Conservation (phyloP, 2,329 filamentous ascomycete genomes). For the Clarireedia sp. region DNA sequence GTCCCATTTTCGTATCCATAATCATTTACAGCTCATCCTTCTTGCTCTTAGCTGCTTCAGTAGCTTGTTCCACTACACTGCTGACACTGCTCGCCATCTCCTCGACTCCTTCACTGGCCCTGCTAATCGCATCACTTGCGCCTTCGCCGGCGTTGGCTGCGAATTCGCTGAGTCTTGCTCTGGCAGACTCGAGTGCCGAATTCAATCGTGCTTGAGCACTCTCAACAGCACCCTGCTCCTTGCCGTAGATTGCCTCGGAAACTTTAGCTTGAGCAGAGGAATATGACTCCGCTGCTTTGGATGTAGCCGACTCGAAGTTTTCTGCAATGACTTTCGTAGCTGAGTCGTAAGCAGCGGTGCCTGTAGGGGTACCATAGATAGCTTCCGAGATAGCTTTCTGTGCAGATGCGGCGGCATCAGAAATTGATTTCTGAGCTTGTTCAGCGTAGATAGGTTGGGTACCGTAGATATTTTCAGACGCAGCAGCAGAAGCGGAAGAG, state of each 20-base stretch:
- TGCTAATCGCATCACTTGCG: conserved; percentile 30
- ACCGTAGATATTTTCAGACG: conserved; percentile 48
- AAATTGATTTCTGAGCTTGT: conserved; percentile 44
- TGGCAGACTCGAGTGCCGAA: conserved; percentile 24
- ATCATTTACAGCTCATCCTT: conserved; percentile 44
- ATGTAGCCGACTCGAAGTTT: conserved; percentile 16
- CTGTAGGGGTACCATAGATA: conserved; percentile 47
- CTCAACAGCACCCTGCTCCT: conserved; percentile 24
- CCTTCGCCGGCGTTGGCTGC: conserved; percentile 24
- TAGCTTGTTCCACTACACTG: conserved; percentile 33
- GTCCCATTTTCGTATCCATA: neutral
- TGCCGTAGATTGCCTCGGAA: conserved; percentile 21
- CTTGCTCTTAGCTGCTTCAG: conserved; percentile 21
- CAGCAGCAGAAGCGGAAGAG: conserved; percentile 39
- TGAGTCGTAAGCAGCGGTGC: conserved; percentile 9
- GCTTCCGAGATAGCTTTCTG: conserved; percentile 47
- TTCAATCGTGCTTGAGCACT: conserved; percentile 25
- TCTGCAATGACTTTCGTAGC: conserved; percentile 18
- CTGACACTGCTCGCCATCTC: conserved; percentile 39
- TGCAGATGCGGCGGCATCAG: conserved; percentile 46
- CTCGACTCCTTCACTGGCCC: conserved; percentile 35
- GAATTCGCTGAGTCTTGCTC: conserved; percentile 23
- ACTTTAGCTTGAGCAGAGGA: conserved; percentile 10
- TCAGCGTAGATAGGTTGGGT: conserved; percentile 43
- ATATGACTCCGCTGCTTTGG: conserved; percentile 12